Conservation (phyloP, 2,329 filamentous ascomycete genomes). For the Elsinoe batatas region DNA sequence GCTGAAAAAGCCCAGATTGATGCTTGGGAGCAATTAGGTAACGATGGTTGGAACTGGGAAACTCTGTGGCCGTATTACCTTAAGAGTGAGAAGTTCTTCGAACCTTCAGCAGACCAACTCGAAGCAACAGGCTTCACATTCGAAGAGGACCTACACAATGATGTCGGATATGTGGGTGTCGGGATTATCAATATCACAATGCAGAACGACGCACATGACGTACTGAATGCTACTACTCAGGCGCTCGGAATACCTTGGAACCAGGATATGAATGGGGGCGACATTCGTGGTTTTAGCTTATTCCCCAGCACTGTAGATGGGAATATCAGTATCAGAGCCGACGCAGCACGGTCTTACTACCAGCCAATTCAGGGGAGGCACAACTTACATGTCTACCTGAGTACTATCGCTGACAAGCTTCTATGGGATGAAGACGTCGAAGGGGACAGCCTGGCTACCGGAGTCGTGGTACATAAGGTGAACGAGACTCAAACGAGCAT, state of each 20-base stretch:
- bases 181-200: neutral
- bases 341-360: constrained; percentile 41
- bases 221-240: constrained; percentile 30
- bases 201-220: constrained; percentile 11
- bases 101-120: neutral
- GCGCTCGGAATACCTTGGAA: constrained; percentile 31
- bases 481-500: neutral
- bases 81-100: constrained; percentile 15
- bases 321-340: constrained; percentile 31
- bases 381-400: constrained; percentile 36
- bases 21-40: constrained; percentile 29
- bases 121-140: neutral
- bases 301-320: constrained; percentile 36
- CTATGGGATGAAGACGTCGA: constrained; percentile 24
- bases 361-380: constrained; percentile 31
- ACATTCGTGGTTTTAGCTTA: constrained; percentile 35
- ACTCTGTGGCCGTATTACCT: constrained; percentile 22
- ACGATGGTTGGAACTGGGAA: constrained; percentile 24
- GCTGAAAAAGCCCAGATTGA: constrained; percentile 25
- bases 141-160: neutral
- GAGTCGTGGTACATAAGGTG: constrained; percentile 6
- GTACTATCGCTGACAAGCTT: constrained; percentile 34
- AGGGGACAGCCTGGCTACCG: neutral
- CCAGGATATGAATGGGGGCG: constrained; percentile 34
- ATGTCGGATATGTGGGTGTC: neutral